Evolutionary conservation across 2,329 filamentous ascomycete genomes (phyloP), one percentile per base, ranked within the genome.

Genomic region (Colletotrichum sp.): DNA sequence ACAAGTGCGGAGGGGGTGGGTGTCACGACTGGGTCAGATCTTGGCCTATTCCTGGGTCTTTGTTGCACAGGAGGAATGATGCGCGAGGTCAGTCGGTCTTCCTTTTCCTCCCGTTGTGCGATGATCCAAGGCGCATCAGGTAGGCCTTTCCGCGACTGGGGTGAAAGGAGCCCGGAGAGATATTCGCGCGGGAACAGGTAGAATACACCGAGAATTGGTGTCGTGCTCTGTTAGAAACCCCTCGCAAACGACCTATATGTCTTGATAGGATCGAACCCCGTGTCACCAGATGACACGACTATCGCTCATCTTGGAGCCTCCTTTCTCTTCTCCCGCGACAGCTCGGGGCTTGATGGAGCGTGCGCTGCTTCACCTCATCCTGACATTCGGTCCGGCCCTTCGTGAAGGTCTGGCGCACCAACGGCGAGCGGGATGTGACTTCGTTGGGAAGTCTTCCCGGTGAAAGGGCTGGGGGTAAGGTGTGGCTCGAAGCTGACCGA

Each of bases 51-150:
- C 31, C 62, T 57, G 47, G 71, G 47, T n/a, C 27, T 43, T 59
- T 16, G 57, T 58, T 13, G 21, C 24, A 67, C 68, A 15, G 57
- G 27, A 47, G 33, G 34, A 36, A 57, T 51, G 36, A 73, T 31
- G 62, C 62, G 62, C 24, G 57, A 62, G 71, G 71, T 71, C 71
- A 73, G 21, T 71, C 61, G 61, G 55, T 33, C 31, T 47, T 67
- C 33, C 21, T 21, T n/a, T 47, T 47, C 24, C 54, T 62, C 9
- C 68, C 33, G n/a, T 63, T 71, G 68, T 66, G 57, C 29, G 55
- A 29, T 34, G 54, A 64, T 33, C 27, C 38, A n/a, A 29, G 47
- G 21, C 43, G 43, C 43, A 33, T 51, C 21, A 31, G 9, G 57
- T 13, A 61, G 61, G 21, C 43, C 47, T 43, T 47, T 66, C 31